Base-by-base conservation (phyloP, 306 rosid species). In the Gastrolobium bilobum region DNA sequence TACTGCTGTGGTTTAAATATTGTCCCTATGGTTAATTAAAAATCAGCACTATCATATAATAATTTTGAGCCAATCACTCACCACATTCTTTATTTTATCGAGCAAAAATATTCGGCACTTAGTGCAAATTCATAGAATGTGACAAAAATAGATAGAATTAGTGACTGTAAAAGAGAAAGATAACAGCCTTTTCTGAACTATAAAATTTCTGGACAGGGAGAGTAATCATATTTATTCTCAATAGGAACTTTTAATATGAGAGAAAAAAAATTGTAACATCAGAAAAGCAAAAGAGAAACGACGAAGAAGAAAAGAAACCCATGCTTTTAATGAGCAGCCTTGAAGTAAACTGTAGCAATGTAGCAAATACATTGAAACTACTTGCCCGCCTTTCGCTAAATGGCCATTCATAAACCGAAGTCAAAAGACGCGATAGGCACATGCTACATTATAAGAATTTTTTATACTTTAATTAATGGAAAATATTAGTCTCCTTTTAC, bases 1-100 rank as follows among this genome's bases (percentile, higher is more conserved):
- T 30, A 51, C 79, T 52, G 48, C 66, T 61, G 11, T 71, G 52
- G 46, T 39, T 8, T 50, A 14, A 71, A 61, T 14, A 50, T 7
- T 15, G 35, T 20, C n/a, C 56, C 30, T 3, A 8, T n/a, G 47
- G 34, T 52, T 79, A 71, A 15, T 79, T 42, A 26, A 72, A 52
- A 51, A 40, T 53, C 74, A 62, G 79, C 84, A 72, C 68, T 64
- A 64, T 65, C 52, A 54, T 15, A 34, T 29, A 47, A 31, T 59
- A 58, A 73, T 58, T 58, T 43, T 73, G n/a, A 75, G 59, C 20
- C 61, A 29, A 75, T 62, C 20, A 6, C 39, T 20, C 10, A 47
- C 61, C 51, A 46, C 39, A n/a, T 50, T 53, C 50, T 48, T 76
- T 50, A 33, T 48, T 33, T 60, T 15, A 31, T 73, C 34, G 0